phyloP scores from a whole-genome alignment of 305 asterid genomes.

The Solanum hybrid region DNA sequence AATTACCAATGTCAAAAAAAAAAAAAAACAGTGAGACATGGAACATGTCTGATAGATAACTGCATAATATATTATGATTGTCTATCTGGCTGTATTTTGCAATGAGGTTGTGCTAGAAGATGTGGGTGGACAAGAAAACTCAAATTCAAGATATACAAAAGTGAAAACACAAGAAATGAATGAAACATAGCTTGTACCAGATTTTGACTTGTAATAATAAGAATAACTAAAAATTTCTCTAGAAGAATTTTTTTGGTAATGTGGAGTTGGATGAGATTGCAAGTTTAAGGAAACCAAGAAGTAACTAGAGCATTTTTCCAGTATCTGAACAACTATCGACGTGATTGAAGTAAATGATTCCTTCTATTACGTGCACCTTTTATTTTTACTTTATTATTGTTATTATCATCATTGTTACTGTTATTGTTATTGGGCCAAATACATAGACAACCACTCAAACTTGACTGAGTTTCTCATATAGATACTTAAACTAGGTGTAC shows the following conservation, averaged over 20 bases:
- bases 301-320: not conserved
- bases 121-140: not conserved
- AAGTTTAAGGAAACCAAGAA: not conserved
- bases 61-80: not conserved
- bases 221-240: not conserved
- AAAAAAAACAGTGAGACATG: not conserved
- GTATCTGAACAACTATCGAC: not conserved
- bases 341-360: not conserved
- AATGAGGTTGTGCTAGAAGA: not conserved
- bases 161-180: not conserved
- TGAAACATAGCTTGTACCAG: not conserved
- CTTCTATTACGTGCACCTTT: not conserved
- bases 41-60: not conserved
- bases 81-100: not conserved
- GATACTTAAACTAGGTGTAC: not conserved
- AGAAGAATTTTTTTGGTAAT: not conserved
- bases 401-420: not conserved
- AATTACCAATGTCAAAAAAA: not conserved
- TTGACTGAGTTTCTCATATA: not conserved
- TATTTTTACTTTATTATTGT: not conserved
- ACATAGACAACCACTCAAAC: not conserved
- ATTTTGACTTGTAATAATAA: not conserved
- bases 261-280: not conserved
- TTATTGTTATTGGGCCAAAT: not conserved
- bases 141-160: not conserved